Conservation (phyloP, 2,329 filamentous ascomycete species). For the Aspergillus aculeatus region DNA sequence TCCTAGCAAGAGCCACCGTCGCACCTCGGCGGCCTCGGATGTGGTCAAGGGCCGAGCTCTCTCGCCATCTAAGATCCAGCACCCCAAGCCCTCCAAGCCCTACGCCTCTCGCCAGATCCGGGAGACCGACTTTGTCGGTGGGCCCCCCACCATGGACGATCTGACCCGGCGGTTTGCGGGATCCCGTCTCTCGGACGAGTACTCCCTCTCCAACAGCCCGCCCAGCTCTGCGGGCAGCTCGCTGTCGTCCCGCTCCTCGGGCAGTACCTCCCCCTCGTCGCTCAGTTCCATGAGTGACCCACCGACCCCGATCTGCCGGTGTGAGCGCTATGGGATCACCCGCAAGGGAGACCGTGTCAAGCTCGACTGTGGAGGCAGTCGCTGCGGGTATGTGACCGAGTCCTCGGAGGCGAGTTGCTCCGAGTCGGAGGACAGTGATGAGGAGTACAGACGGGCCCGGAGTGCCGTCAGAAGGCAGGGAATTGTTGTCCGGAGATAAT, state of each 20-base stretch:
- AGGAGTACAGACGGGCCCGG: slow-evolving; percentile 39
- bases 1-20: slow-evolving; percentile 40
- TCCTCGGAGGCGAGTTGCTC: slow-evolving; percentile 67
- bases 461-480: slow-evolving; percentile 37
- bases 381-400: slow-evolving; percentile 74
- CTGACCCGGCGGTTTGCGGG: slow-evolving; percentile 74
- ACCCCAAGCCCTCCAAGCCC: slow-evolving; percentile 84
- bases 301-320: slow-evolving; percentile 69
- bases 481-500: slow-evolving; percentile 41
- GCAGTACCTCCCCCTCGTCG: slow-evolving; percentile 53
- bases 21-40: slow-evolving; percentile 52
- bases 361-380: slow-evolving; percentile 87
- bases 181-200: slow-evolving; percentile 69
- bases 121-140: slow-evolving; percentile 66
- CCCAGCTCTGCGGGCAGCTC: slow-evolving; percentile 65
- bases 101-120: slow-evolving; percentile 85
- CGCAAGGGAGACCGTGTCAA: slow-evolving; percentile 89
- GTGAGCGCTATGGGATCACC: slow-evolving; percentile 95
- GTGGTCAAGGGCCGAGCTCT: slow-evolving; percentile 86
- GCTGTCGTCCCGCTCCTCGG: slow-evolving; percentile 70
- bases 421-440: slow-evolving; percentile 47
- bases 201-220: slow-evolving; percentile 71
- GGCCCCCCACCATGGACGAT: slow-evolving; percentile 69
- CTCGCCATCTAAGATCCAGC: slow-evolving; percentile 83
- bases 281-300: slow-evolving; percentile 67